Conservation (phyloP, 2,329 filamentous ascomycete species). For the Pseudogymnoascus sp. region DNA sequence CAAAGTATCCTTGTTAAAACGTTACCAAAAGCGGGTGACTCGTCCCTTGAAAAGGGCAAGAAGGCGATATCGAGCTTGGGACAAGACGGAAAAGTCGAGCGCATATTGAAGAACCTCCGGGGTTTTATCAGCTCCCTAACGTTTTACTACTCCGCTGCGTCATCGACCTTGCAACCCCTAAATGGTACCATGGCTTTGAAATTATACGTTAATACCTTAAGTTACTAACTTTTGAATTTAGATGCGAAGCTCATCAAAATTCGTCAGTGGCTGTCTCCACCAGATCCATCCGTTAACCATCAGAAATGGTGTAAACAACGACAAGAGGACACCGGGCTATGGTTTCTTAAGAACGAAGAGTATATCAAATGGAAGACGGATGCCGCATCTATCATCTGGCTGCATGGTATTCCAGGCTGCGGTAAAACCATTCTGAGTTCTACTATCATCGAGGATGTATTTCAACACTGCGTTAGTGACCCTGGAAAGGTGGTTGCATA, state of each 20-base stretch:
- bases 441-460: conserved; percentile 18
- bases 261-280: conserved; percentile 27
- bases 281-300: conserved; percentile 30
- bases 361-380: conserved; percentile 28
- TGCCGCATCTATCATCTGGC: conserved; percentile 29
- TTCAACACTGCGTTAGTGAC: not conserved
- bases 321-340: conserved; percentile 28
- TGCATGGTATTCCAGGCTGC: conserved; percentile 34
- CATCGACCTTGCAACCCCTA: conserved; percentile 8
- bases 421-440: conserved; percentile 35
- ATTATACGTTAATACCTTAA: not conserved
- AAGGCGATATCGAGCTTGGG: conserved; percentile 9
- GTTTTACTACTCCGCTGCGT: conserved; percentile 9
- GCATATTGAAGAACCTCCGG: conserved; percentile 7
- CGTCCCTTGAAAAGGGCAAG: not conserved
- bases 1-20: conserved; percentile 8
- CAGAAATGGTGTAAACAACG: conserved; percentile 26
- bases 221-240: not conserved
- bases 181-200: conserved; percentile 3
- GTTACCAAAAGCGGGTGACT: conserved; percentile 8
- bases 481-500: conserved; percentile 16
- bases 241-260: not conserved
- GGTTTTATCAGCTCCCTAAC: conserved; percentile 7
- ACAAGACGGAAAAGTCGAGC: conserved; percentile 7
- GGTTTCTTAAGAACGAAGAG: conserved; percentile 26